Evolutionary conservation across 2,329 filamentous ascomycete species (phyloP).

Genomic region (Fusarium nanum): DNA sequence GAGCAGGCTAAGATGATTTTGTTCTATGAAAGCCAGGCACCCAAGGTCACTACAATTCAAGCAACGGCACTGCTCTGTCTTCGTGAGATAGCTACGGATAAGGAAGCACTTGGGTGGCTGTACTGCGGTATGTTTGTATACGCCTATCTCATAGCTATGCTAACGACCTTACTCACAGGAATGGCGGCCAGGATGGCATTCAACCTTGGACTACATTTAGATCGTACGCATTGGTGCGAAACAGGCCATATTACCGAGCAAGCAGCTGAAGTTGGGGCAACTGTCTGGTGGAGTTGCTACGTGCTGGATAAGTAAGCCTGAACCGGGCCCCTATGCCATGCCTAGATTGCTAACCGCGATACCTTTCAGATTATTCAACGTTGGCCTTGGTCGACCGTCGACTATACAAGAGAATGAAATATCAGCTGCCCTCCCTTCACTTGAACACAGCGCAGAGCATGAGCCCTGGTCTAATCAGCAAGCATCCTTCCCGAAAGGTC

Average conservation of each 20-base stretch:
- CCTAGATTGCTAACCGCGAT: not conserved
- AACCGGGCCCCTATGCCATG: fast-evolving
- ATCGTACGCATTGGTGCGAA: not conserved
- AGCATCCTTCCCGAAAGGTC: not conserved
- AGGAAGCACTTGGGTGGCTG: slow-evolving; percentile 7
- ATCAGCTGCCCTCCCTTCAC: not conserved
- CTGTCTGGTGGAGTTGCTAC: slow-evolving; percentile 4
- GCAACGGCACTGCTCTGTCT: not conserved
- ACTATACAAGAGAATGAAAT: not conserved
- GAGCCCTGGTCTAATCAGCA: not conserved
- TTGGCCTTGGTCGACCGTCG: not conserved
- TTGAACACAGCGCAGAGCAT: not conserved
- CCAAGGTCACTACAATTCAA: not conserved
- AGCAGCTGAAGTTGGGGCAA: not conserved
- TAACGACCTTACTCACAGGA: not conserved
- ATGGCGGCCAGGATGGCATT: slow-evolving; percentile 1
- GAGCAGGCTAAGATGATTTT: slow-evolving; percentile 4
- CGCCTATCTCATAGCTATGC: fast-evolving
- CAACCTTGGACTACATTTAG: not conserved
- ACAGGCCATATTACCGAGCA: not conserved
- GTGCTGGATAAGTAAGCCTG: not conserved
- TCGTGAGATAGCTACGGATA: not conserved
- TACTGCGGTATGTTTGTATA: not conserved
- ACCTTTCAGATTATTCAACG: not conserved
- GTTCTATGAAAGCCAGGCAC: not conserved